Evolutionary conservation across 768 basidiomycete genomes (phyloP).

Genomic region (Trametopsis cervina): DNA sequence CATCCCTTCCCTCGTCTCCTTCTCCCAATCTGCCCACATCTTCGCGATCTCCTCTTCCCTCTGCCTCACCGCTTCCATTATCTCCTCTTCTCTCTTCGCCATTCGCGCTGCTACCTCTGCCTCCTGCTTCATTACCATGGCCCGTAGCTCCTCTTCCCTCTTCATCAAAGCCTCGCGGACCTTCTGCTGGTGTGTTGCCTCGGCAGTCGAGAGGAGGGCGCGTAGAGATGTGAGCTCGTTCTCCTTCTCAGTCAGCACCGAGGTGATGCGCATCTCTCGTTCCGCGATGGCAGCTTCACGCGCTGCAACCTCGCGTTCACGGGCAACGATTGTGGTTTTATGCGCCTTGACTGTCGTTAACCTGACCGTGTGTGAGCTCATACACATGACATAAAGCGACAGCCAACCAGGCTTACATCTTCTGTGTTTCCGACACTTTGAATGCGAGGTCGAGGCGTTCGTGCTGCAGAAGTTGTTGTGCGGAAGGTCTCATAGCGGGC

Average conservation of each 20-base stretch:
- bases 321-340: constrained; percentile 44
- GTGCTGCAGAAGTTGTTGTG: constrained; percentile 72
- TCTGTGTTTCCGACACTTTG: constrained; percentile 72
- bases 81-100: constrained; percentile 60
- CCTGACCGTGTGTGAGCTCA: constrained; percentile 30
- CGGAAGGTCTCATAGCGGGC: constrained; percentile 86
- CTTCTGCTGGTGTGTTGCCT: constrained; percentile 32
- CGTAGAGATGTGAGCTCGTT: constrained; percentile 45
- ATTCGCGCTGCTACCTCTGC: constrained; percentile 64
- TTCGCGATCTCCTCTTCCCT: constrained; percentile 59
- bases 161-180: constrained; percentile 48
- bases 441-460: constrained; percentile 66
- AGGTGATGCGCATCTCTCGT: constrained; percentile 44
- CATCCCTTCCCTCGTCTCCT: constrained; percentile 28
- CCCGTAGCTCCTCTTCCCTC: constrained; percentile 65
- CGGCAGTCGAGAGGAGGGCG: constrained; percentile 32
- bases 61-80: constrained; percentile 57
- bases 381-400: background rate
- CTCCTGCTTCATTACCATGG: constrained; percentile 59
- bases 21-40: constrained; percentile 55
- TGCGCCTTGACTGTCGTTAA: constrained; percentile 58
- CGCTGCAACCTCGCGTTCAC: constrained; percentile 56
- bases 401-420: constrained; percentile 45
- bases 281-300: constrained; percentile 51
- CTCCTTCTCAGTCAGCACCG: constrained; percentile 50